Evolutionary conservation across 2,329 filamentous ascomycete species (phyloP).

Genomic region (Aspergillus fischeri): DNA sequence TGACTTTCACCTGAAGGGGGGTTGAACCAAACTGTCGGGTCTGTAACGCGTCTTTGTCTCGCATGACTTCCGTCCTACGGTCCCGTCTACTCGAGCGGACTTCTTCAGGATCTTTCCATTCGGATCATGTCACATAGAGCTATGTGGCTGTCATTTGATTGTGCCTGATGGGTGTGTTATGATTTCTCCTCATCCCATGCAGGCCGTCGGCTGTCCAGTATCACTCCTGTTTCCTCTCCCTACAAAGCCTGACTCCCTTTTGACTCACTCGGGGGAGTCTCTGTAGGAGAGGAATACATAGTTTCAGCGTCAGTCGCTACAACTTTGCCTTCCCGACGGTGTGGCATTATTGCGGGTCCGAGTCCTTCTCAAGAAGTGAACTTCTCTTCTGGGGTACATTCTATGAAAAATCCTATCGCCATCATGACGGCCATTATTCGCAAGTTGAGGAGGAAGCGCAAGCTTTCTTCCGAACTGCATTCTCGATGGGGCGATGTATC

Average conservation of each 20-base stretch:
- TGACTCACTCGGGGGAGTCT: background rate
- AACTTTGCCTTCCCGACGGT: background rate
- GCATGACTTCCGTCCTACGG: constrained; percentile 7
- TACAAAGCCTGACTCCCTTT: background rate
- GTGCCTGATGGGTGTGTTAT: constrained; percentile 11
- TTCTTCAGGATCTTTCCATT: constrained; percentile 16
- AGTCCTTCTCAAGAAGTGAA: background rate
- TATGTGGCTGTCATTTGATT: constrained; percentile 20
- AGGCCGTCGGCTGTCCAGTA: constrained; percentile 7
- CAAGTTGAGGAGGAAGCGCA: constrained; percentile 31
- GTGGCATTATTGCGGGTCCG: constrained; percentile 9
- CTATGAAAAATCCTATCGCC: constrained; percentile 23
- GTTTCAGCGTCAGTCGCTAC: background rate
- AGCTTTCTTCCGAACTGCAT: constrained; percentile 34
- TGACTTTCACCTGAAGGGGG: constrained; percentile 19
- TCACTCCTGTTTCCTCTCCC: constrained; percentile 3
- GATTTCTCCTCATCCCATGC: constrained; percentile 24
- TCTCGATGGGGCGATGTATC: constrained; percentile 39
- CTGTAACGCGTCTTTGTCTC: constrained; percentile 12
- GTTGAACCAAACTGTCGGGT: constrained; percentile 29
- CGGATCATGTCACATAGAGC: constrained; percentile 6
- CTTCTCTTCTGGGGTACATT: constrained; percentile 9
- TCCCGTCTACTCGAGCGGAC: constrained; percentile 5
- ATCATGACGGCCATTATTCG: constrained; percentile 29
- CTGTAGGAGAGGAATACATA: background rate